Conservation (phyloP, 2,329 filamentous ascomycete genomes). For the Chaetomium globosum region DNA sequence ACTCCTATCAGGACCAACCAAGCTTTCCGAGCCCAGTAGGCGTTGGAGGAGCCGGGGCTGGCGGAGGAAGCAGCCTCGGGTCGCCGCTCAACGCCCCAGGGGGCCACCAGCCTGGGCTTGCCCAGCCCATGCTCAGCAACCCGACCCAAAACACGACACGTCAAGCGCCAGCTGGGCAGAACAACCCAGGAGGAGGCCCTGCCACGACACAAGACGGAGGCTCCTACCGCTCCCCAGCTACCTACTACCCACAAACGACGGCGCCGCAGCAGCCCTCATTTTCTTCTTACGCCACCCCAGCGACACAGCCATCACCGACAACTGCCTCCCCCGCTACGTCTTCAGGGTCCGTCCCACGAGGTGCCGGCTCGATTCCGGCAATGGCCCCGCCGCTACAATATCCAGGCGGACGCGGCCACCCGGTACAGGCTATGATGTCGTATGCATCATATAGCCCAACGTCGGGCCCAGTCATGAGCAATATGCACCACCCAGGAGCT, state of each 20-base stretch:
- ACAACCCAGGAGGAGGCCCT: slow-evolving; percentile 34
- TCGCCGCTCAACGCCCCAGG: slow-evolving; percentile 32
- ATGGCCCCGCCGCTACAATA: slow-evolving; percentile 34
- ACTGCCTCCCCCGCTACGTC: slow-evolving; percentile 24
- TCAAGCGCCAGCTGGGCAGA: slow-evolving; percentile 26
- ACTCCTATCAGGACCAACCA: slow-evolving; percentile 68
- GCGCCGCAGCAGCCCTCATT: slow-evolving; percentile 43
- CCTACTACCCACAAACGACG: slow-evolving; percentile 44
- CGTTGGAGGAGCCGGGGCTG: slow-evolving; percentile 50
- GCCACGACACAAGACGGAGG: slow-evolving; percentile 18
- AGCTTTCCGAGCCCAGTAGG: slow-evolving; percentile 62
- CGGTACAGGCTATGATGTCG: slow-evolving; percentile 21
- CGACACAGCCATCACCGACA: slow-evolving; percentile 26
- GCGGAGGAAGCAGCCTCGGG: slow-evolving; percentile 41
- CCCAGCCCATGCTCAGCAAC: slow-evolving; percentile 28
- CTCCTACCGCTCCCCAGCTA: slow-evolving; percentile 24
- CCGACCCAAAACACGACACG: slow-evolving; percentile 22
- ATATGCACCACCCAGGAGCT: slow-evolving; percentile 42
- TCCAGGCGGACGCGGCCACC: slow-evolving; percentile 42
- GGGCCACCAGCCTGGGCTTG: slow-evolving; percentile 23
- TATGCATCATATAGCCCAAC: slow-evolving; percentile 46
- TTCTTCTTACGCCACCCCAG: slow-evolving; percentile 24
- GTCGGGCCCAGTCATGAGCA: slow-evolving; percentile 36
- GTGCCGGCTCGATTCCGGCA: slow-evolving; percentile 38
- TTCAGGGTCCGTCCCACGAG: slow-evolving; percentile 19